Conservation (phyloP, 768 basidiomycete genomes). For the Lanmaoa pseudosensibilis region DNA sequence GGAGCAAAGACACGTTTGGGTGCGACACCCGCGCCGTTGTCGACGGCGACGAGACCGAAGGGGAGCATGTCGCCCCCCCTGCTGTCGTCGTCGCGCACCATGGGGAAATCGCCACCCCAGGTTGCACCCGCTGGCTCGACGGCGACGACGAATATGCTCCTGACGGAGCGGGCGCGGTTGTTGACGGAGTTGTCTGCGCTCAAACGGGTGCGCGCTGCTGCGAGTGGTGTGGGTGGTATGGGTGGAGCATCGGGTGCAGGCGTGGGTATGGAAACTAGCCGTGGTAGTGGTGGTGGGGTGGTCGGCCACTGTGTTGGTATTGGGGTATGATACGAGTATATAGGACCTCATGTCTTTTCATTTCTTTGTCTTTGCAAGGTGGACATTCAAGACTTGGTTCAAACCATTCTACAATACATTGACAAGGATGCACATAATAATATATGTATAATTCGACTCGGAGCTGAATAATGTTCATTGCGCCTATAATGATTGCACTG, state of each 20-base stretch:
- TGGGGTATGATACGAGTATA: conserved; percentile 4
- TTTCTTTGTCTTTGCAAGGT: neutral
- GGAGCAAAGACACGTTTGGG: neutral
- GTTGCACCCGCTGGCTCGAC: conserved; percentile 31
- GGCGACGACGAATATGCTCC: conserved; percentile 46
- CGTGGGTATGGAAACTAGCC: neutral
- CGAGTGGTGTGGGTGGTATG: conserved; percentile 1
- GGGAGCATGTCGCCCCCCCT: neutral
- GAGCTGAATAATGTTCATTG: too few species aligned
- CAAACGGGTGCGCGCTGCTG: conserved; percentile 27
- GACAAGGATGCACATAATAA: too few species aligned
- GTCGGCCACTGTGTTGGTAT: conserved; percentile 8
- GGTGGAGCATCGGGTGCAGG: neutral
- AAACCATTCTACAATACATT: too few species aligned
- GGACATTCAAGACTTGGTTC: too few species aligned
- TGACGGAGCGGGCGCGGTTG: conserved; percentile 58
- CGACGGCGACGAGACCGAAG: neutral
- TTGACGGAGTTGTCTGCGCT: conserved; percentile 54
- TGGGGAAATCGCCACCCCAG: neutral
- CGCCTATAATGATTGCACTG: too few species aligned
- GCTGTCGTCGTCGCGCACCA: neutral
- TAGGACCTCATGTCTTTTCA: neutral
- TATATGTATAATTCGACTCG: too few species aligned
- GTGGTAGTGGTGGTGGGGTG: neutral
- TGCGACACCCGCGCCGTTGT: neutral